A percentile compares a stretch with the other conserved stretches of the same genome.
Conservation (phyloP, 179 eudicot genomes). For the Silene vulgaris region DNA sequence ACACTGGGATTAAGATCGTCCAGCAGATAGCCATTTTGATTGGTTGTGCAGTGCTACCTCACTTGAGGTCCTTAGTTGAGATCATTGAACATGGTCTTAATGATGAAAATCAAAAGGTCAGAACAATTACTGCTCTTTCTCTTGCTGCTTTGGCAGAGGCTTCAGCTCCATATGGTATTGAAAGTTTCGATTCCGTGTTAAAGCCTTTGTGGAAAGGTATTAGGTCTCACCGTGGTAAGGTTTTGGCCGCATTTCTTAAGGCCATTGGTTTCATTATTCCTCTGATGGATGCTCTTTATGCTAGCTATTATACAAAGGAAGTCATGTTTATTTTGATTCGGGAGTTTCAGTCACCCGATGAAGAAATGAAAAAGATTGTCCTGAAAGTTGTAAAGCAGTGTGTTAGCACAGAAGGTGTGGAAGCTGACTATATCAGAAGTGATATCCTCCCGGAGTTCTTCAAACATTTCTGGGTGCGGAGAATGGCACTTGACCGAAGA, state of each 20-base stretch:
- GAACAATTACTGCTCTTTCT: conserved; percentile 85
- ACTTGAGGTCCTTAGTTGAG: conserved; percentile 83
- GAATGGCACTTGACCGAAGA: conserved; percentile 93
- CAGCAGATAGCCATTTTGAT: conserved; percentile 93
- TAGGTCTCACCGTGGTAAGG: conserved; percentile 95
- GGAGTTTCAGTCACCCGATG: conserved; percentile 93
- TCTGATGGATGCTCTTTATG: conserved; percentile 89
- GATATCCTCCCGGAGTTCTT: conserved; percentile 89
- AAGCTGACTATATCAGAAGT: conserved; percentile 72
- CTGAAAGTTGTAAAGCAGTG: conserved; percentile 93
- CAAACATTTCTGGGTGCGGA: conserved; percentile 82
- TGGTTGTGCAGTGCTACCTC: conserved; percentile 94
- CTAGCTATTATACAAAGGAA: conserved; percentile 91
- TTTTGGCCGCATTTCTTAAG: conserved; percentile 86
- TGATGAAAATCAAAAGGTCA: conserved; percentile 91
- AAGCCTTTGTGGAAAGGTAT: conserved; percentile 98
- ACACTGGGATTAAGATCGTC: conserved; percentile 89
- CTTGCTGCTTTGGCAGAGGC: conserved; percentile 98
- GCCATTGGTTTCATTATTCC: conserved; percentile 94
- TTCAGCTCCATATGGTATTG: conserved; percentile 94
- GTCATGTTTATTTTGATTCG: conserved; percentile 83
- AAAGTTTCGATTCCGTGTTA: conserved; percentile 92
- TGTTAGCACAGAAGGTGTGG: conserved; percentile 93
- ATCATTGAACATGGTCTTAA: conserved; percentile 90
- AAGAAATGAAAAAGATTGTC: conserved; percentile 95